A percentile compares a stretch with the other conserved stretches of the same genome.
These are phyloP conservation scores for Pichia terricola DNA, from an alignment of 1,139 yeast genomes.

Conservation along the genomic window DNA sequence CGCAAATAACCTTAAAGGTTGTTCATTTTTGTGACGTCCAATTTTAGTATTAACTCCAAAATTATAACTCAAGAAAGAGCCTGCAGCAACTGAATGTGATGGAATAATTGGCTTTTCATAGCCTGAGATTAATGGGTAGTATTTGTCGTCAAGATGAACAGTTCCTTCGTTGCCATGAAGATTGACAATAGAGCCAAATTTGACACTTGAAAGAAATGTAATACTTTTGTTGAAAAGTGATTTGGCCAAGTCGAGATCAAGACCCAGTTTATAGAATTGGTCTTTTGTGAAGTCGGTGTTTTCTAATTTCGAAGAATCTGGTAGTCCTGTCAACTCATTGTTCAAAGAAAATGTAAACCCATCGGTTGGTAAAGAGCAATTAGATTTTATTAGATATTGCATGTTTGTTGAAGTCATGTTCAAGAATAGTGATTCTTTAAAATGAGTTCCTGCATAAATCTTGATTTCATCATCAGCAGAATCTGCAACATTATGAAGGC, in stretches of 20 bases:
- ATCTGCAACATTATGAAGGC: conserved; percentile 35
- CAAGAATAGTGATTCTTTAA: conserved; percentile 22
- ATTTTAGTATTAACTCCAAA: conserved; percentile 30
- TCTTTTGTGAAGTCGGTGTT: conserved; percentile 11
- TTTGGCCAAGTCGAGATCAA: conserved; percentile 14
- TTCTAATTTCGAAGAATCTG: conserved; percentile 5
- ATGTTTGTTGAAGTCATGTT: conserved; percentile 17
- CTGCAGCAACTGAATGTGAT: conserved; percentile 28
- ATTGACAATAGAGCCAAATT: conserved; percentile 30
- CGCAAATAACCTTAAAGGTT: conserved; percentile 34
- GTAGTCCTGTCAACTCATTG: conserved; percentile 22
- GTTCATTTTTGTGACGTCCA: conserved; percentile 23
- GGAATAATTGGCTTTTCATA: conserved; percentile 11
- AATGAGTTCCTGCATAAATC: conserved; percentile 26
- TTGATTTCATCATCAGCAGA: conserved; percentile 30
- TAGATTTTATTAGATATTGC: conserved; percentile 26
- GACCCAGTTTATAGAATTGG: conserved; percentile 26
- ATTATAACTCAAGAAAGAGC: conserved; percentile 16
- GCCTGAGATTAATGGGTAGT: conserved; percentile 29
- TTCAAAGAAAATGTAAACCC: conserved; percentile 19
- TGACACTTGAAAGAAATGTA: conserved; percentile 30
- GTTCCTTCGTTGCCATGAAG: conserved; percentile 14
- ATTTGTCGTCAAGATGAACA: conserved; percentile 38
- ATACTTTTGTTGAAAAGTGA: conserved; percentile 31
- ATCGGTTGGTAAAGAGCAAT: conserved; percentile 17